Percentiles rank a stretch among this genome's conserved stretches.
Conservation (phyloP, 2,329 filamentous ascomycete species). For the Pseudogymnoascus sp. region DNA sequence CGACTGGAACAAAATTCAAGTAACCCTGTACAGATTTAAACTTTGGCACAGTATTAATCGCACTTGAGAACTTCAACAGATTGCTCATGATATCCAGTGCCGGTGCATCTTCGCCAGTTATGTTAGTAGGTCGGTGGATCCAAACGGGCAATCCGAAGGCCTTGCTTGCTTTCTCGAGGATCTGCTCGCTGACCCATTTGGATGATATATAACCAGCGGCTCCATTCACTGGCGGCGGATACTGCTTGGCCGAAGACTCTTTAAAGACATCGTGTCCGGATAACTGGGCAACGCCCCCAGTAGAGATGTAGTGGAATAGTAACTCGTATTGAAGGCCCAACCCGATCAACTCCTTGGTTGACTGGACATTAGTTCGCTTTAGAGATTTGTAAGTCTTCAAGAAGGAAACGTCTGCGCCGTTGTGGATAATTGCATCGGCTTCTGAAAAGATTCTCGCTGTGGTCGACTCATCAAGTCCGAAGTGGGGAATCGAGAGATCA, state of each 20-base stretch:
- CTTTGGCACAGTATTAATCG: slow-evolving; percentile 8
- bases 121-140: slow-evolving; percentile 27
- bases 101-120: slow-evolving; percentile 13
- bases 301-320: slow-evolving; percentile 35
- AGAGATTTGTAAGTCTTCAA: slow-evolving; percentile 33
- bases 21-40: slow-evolving; percentile 5
- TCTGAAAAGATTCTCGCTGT: slow-evolving; percentile 24
- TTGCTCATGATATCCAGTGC: slow-evolving; percentile 14
- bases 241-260: slow-evolving; percentile 14
- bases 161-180: slow-evolving; percentile 24
- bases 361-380: slow-evolving; percentile 29
- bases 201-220: slow-evolving; percentile 30
- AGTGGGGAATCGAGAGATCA: slow-evolving; percentile 28
- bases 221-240: slow-evolving; percentile 20
- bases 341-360: slow-evolving; percentile 30
- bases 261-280: neutral
- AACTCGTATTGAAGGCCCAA: slow-evolving; percentile 27
- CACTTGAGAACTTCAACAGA: slow-evolving; percentile 11
- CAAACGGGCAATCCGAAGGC: slow-evolving; percentile 19
- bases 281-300: slow-evolving; percentile 20
- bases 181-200: slow-evolving; percentile 31
- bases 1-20: slow-evolving; percentile 11
- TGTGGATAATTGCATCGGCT: slow-evolving; percentile 46
- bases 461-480: slow-evolving; percentile 34
- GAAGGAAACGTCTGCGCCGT: slow-evolving; percentile 37